Evolutionary conservation across 2,329 filamentous ascomycete species (phyloP).

Genomic region (Ophiostoma sp.): DNA sequence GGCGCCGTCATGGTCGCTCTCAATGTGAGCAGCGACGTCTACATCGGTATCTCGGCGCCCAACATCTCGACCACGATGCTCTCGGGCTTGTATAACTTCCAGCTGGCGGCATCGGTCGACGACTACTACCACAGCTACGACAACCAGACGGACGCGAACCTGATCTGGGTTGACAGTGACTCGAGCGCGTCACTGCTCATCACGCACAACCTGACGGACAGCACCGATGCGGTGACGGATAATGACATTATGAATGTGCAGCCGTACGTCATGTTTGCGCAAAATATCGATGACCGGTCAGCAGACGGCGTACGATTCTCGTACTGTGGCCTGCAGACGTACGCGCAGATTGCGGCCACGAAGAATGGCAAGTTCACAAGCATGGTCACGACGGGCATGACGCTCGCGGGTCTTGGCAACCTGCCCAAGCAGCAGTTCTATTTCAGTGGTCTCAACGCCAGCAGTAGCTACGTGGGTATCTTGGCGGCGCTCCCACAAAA

Average conservation of each 20-base stretch:
- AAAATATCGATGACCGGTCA: constrained; percentile 57
- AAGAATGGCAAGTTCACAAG: constrained; percentile 51
- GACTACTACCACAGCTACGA: constrained; percentile 70
- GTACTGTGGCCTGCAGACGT: constrained; percentile 73
- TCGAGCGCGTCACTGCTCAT: constrained; percentile 74
- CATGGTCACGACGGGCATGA: constrained; percentile 64
- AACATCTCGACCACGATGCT: constrained; percentile 59
- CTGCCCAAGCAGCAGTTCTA: constrained; percentile 87
- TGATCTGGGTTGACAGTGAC: constrained; percentile 85
- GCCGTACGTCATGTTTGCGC: constrained; percentile 77
- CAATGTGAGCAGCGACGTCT: constrained; percentile 66
- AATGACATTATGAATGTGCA: constrained; percentile 56
- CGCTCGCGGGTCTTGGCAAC: constrained; percentile 62
- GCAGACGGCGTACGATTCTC: constrained; percentile 74
- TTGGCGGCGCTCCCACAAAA: constrained; percentile 71
- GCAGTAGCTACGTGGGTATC: constrained; percentile 70
- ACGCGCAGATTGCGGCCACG: constrained; percentile 63
- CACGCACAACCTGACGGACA: constrained; percentile 69
- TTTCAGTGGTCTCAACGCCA: constrained; percentile 70
- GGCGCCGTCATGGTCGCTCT: constrained; percentile 69
- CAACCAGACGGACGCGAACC: constrained; percentile 51
- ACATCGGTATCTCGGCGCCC: constrained; percentile 73
- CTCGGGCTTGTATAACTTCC: constrained; percentile 70
- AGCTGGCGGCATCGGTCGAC: constrained; percentile 81
- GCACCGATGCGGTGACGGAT: constrained; percentile 49